Conservation (phyloP, 83 land plant genomes). For the Diphasiastrum complanatum region DNA sequence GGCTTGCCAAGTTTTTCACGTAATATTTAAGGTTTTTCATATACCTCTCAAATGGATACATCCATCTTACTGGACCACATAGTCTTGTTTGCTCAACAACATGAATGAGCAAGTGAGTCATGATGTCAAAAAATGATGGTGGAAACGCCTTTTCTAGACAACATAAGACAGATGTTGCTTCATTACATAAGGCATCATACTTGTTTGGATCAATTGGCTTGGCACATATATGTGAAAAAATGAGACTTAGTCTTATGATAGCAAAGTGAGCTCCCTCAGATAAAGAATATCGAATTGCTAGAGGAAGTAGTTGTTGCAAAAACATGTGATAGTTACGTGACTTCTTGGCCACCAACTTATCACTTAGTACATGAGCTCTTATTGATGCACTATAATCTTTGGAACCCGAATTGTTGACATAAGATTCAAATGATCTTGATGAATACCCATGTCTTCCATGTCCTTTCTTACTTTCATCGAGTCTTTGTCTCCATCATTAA, state of each 20-base stretch:
- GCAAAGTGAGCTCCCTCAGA: not conserved
- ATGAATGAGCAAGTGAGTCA: constrained; percentile 9
- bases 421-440: not conserved
- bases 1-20: too few relatives aligned
- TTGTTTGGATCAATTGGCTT: not conserved
- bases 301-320: constrained; percentile 8
- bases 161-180: not conserved
- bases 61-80: constrained; percentile 11
- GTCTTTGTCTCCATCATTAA: constrained; percentile 15
- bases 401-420: not conserved
- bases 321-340: constrained; percentile 11
- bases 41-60: constrained; percentile 10
- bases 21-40: too few relatives aligned
- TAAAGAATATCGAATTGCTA: not conserved
- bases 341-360: constrained; percentile 1
- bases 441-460: not conserved
- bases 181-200: not conserved
- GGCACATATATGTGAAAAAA: not conserved
- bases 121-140: constrained; percentile 5
- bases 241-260: not conserved
- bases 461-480: not conserved
- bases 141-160: constrained; percentile 1
- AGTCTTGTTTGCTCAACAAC: constrained; percentile 4
- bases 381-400: not conserved
- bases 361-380: not conserved